These are phyloP conservation scores for Salicornia ramosissima DNA, from an alignment of 148 eudicot genomes.

Conservation along the genomic window DNA sequence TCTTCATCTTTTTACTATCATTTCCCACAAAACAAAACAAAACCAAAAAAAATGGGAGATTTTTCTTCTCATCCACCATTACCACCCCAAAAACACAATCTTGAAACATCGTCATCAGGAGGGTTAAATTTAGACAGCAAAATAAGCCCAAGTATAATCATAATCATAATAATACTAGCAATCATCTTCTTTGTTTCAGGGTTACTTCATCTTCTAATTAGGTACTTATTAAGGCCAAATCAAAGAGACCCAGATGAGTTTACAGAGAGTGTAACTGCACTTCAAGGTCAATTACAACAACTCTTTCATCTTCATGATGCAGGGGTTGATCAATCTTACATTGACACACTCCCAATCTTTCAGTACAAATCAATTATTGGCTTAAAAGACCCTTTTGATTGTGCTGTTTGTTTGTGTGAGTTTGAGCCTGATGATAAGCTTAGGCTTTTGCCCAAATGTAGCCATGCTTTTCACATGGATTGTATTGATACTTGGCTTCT, in stretches of 20 bases:
- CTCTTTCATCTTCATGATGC: constrained; percentile 78
- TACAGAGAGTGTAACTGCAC: constrained; percentile 45
- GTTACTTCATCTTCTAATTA: constrained; percentile 62
- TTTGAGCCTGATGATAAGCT: constrained; percentile 68
- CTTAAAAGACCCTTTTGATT: constrained; percentile 70
- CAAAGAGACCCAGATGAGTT: constrained; percentile 49
- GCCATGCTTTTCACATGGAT: constrained; percentile 92
- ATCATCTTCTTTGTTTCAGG: constrained; percentile 77
- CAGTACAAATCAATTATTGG: constrained; percentile 68
- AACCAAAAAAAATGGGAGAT: constrained; percentile 13
- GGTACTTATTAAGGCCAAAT: constrained; percentile 50
- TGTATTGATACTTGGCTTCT: constrained; percentile 94
- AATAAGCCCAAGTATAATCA: constrained; percentile 65
- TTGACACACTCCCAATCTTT: constrained; percentile 76
- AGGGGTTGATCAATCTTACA: constrained; percentile 83
- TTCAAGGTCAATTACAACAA: constrained; percentile 85
- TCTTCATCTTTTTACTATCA: background rate
- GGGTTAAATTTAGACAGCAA: constrained; percentile 38
- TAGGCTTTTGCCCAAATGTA: constrained; percentile 77
- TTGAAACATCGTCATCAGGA: constrained; percentile 15
- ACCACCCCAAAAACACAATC: constrained; percentile 21
- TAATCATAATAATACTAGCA: constrained; percentile 68
- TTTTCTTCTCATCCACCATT: constrained; percentile 21
- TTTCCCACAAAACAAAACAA: background rate
- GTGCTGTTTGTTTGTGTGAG: constrained; percentile 90